Percentiles rank a stretch among this genome's conserved stretches.
These are phyloP conservation scores for Mycena galopus DNA, from an alignment of 768 basidiomycete genomes.

Conservation along the genomic window DNA sequence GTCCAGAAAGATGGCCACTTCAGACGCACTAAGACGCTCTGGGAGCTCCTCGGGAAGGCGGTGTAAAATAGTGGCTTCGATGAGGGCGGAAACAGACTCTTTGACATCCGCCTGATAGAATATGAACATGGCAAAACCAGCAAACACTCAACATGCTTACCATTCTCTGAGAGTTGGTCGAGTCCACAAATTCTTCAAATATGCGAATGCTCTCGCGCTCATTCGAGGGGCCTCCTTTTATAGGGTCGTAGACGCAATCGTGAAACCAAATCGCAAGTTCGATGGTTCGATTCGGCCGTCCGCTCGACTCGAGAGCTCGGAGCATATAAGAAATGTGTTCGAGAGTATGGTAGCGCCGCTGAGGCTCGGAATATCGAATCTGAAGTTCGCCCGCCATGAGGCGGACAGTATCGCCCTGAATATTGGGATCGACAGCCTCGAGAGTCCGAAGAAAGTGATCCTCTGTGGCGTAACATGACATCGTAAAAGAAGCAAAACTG, in stretches of 20 bases:
- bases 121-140: background rate
- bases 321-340: constrained; percentile 37
- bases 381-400: constrained; percentile 21
- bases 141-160: constrained; percentile 2
- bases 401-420: constrained; percentile 3
- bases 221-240: constrained; percentile 35
- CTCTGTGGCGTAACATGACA: constrained; percentile 19
- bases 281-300: background rate
- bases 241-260: constrained; percentile 37
- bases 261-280: constrained; percentile 39
- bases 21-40: background rate
- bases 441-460: constrained; percentile 11
- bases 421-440: constrained; percentile 13
- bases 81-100: constrained; percentile 31
- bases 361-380: constrained; percentile 33
- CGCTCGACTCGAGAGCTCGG: constrained; percentile 12
- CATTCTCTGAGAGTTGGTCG: constrained; percentile 18
- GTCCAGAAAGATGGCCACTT: constrained; percentile 33
- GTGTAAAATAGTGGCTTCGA: constrained; percentile 34
- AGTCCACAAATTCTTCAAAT: constrained; percentile 30
- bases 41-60: constrained; percentile 25
- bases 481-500: background rate
- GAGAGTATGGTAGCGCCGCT: constrained; percentile 37
- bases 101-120: constrained; percentile 11
- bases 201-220: constrained; percentile 36